phyloP scores from a whole-genome alignment of 2,329 filamentous ascomycete genomes.

The Epichloe typhina region DNA sequence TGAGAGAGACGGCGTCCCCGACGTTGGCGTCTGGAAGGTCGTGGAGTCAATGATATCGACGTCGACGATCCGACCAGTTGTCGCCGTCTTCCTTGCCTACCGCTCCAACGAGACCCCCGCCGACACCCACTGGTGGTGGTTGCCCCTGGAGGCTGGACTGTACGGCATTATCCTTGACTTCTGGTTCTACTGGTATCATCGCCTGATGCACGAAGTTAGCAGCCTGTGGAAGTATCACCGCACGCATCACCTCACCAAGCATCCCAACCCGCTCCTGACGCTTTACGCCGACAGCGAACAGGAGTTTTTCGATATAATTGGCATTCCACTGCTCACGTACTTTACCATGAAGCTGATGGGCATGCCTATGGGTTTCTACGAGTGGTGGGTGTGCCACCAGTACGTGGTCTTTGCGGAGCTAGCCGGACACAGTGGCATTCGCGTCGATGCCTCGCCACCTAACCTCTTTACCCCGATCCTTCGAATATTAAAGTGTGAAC shows the following conservation, averaged over 20 bases:
- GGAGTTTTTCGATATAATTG: slow-evolving; percentile 5
- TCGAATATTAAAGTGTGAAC: not conserved
- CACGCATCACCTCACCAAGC: slow-evolving; percentile 6
- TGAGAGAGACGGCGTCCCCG: slow-evolving; percentile 4
- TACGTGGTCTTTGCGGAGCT: slow-evolving; percentile 6
- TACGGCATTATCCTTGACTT: slow-evolving; percentile 5
- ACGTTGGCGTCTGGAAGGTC: slow-evolving; percentile 3
- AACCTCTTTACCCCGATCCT: slow-evolving; percentile 3
- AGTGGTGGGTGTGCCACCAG: slow-evolving; percentile 7
- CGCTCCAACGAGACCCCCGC: not conserved
- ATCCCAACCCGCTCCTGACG: slow-evolving; percentile 4
- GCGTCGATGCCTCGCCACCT: slow-evolving; percentile 1
- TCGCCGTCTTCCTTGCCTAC: slow-evolving; percentile 3
- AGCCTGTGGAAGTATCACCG: slow-evolving; percentile 5
- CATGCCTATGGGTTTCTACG: slow-evolving; percentile 6
- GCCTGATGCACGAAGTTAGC: slow-evolving; percentile 5
- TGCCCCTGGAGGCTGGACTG: slow-evolving; percentile 1
- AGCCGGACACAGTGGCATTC: slow-evolving; percentile 4
- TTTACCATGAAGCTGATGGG: slow-evolving; percentile 5
- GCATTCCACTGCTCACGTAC: slow-evolving; percentile 4
- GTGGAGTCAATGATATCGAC: not conserved
- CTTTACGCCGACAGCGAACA: slow-evolving; percentile 5
- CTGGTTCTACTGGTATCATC: slow-evolving; percentile 7
- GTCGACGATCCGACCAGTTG: slow-evolving; percentile 2
- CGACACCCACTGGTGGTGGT: not conserved